Conservation (phyloP, 345 rosid species). For the Pistacia atlantica region DNA sequence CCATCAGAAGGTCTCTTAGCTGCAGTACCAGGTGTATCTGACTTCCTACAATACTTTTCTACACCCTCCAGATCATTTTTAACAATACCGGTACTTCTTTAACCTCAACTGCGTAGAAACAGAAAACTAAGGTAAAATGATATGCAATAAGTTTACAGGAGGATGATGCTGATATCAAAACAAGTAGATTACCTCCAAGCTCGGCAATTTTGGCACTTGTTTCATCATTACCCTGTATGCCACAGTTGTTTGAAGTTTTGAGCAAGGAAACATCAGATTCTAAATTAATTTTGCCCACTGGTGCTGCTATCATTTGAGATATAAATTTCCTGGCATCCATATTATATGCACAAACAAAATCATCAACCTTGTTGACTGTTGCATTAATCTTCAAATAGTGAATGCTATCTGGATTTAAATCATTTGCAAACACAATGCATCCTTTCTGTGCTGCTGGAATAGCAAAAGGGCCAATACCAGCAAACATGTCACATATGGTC, state of each 20-base stretch:
- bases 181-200: slow-evolving; percentile 41
- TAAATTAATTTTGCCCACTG: slow-evolving; percentile 35
- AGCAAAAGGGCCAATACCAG: slow-evolving; percentile 97
- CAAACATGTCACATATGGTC: slow-evolving; percentile 91
- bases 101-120: slow-evolving; percentile 33
- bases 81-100: slow-evolving; percentile 25
- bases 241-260: slow-evolving; percentile 31
- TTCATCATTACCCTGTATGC: slow-evolving; percentile 22
- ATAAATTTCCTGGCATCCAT: slow-evolving; percentile 90
- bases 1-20: slow-evolving; percentile 52
- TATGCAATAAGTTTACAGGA: background rate
- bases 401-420: slow-evolving; percentile 80
- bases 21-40: slow-evolving; percentile 35
- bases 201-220: slow-evolving; percentile 12
- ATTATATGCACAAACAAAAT: slow-evolving; percentile 56
- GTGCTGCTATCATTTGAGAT: slow-evolving; percentile 58
- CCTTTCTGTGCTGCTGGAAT: slow-evolving; percentile 95
- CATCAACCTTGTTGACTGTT: slow-evolving; percentile 79
- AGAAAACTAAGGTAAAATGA: slow-evolving; percentile 12
- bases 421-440: slow-evolving; percentile 88
- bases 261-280: slow-evolving; percentile 36
- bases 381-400: slow-evolving; percentile 85
- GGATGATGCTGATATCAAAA: slow-evolving; percentile 14
- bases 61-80: slow-evolving; percentile 28
- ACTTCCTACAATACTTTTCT: slow-evolving; percentile 25